Conservation (phyloP, 805 yeast species). For the Metschnikowia koreensis region DNA sequence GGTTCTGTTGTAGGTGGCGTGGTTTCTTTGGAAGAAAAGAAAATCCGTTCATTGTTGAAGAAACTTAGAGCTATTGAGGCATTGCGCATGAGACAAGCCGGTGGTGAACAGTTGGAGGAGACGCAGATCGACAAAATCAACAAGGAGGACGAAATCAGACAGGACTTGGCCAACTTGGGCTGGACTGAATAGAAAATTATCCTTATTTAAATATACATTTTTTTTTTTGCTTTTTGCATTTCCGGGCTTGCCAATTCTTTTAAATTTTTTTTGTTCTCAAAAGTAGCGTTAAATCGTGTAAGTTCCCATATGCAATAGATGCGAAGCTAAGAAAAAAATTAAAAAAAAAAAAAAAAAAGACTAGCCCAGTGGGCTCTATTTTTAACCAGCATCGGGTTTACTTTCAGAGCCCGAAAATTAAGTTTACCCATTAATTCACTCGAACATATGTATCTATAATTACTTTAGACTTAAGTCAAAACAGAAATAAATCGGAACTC, state of each 20-base stretch:
- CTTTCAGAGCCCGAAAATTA: neutral
- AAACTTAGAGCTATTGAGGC: slow-evolving; percentile 94
- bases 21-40: slow-evolving; percentile 81
- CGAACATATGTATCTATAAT: no score
- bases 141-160: slow-evolving; percentile 78
- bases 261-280: neutral
- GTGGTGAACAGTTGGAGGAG: slow-evolving; percentile 83
- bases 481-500: neutral
- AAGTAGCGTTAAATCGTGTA: no score
- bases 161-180: slow-evolving; percentile 73
- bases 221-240: neutral
- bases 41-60: slow-evolving; percentile 83
- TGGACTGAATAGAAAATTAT: slow-evolving; percentile 40
- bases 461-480: no score
- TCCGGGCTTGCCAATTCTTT: no score
- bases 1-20: slow-evolving; percentile 60
- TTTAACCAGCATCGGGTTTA: neutral
- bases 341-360: no score
- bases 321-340: no score
- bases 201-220: neutral
- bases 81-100: slow-evolving; percentile 78
- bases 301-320: no score
- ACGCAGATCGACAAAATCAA: slow-evolving; percentile 88
- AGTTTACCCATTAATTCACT: no score
- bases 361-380: neutral